A percentile compares a stretch with the other conserved stretches of the same genome.
phyloP scores from a whole-genome alignment of 192 early-diverging fungal genomes.

The Umbelopsis isabellina region DNA sequence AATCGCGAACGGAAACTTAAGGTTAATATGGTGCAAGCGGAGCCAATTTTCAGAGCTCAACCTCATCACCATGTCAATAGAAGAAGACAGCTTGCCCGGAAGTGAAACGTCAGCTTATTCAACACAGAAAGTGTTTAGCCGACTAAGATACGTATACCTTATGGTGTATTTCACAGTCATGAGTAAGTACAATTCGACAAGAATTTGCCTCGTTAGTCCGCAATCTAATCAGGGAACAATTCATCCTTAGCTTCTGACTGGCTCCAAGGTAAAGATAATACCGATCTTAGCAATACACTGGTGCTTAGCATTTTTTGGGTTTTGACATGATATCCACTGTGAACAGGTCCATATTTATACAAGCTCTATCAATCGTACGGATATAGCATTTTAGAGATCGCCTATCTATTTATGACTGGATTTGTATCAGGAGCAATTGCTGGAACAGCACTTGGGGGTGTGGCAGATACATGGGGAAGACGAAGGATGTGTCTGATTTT shows the following conservation, averaged over 20 bases:
- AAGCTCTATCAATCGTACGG: conserved; percentile 65
- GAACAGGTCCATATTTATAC: conserved; percentile 65
- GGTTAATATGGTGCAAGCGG: no score
- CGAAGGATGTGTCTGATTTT: conserved; percentile 51
- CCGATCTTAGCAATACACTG: not conserved
- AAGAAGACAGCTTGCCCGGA: not conserved
- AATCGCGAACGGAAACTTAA: no score
- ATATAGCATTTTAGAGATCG: conserved; percentile 61
- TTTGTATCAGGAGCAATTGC: conserved; percentile 72
- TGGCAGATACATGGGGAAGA: conserved; percentile 69
- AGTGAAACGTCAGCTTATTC: not conserved
- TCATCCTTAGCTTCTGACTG: conserved; percentile 45
- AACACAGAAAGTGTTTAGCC: conserved; percentile 15
- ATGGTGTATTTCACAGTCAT: conserved; percentile 35
- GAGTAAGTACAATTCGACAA: conserved; percentile 22
- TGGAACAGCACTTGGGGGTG: conserved; percentile 70
- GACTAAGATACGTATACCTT: conserved; percentile 31
- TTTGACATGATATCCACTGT: not conserved
- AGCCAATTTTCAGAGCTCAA: not conserved
- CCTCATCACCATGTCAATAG: not conserved
- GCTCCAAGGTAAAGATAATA: conserved; percentile 44
- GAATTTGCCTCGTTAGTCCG: not conserved
- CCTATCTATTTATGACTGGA: conserved; percentile 70
- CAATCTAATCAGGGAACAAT: not conserved
- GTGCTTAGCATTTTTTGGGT: not conserved